phyloP scores from a whole-genome alignment of 371 early-diverging fungal species.

The Mortierella sp. region DNA sequence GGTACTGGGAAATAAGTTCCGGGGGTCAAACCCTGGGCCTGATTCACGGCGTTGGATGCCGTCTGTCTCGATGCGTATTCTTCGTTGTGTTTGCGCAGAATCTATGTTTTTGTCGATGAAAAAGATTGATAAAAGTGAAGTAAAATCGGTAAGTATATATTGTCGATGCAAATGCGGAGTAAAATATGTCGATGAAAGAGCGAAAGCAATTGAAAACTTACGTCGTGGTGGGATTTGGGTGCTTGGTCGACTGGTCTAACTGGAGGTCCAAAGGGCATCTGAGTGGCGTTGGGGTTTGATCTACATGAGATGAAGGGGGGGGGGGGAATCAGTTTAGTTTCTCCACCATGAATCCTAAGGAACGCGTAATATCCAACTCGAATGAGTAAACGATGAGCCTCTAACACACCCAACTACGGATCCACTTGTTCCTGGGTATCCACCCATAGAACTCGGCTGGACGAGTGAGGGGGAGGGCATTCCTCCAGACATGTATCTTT shows the following conservation, averaged over 20 bases:
- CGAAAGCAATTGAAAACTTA: neutral
- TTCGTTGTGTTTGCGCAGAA: conserved; percentile 52
- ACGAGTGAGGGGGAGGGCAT: conserved; percentile 54
- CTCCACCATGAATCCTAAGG: neutral
- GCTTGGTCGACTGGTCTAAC: conserved; percentile 36
- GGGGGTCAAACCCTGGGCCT: conserved; percentile 36
- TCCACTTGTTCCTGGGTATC: conserved; percentile 31
- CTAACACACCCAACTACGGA: conserved; percentile 12
- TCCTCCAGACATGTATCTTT: conserved; percentile 46
- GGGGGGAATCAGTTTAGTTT: neutral
- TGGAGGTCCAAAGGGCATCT: conserved; percentile 52
- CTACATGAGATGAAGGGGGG: neutral
- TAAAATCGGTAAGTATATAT: neutral
- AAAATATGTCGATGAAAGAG: neutral
- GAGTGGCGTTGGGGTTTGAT: conserved; percentile 12
- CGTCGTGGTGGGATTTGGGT: conserved; percentile 53
- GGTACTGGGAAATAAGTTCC: conserved; percentile 47
- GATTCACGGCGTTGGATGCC: conserved; percentile 25
- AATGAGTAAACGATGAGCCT: neutral
- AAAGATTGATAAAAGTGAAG: neutral
- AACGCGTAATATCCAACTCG: no score
- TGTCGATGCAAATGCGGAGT: conserved; percentile 17
- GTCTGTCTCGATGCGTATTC: conserved; percentile 44
- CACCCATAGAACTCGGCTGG: conserved; percentile 35
- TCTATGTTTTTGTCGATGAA: conserved; percentile 17